A percentile compares a stretch with the other conserved stretches of the same genome.
Conservation (phyloP, 2,329 filamentous ascomycete genomes). For the Penicillium thymicola region DNA sequence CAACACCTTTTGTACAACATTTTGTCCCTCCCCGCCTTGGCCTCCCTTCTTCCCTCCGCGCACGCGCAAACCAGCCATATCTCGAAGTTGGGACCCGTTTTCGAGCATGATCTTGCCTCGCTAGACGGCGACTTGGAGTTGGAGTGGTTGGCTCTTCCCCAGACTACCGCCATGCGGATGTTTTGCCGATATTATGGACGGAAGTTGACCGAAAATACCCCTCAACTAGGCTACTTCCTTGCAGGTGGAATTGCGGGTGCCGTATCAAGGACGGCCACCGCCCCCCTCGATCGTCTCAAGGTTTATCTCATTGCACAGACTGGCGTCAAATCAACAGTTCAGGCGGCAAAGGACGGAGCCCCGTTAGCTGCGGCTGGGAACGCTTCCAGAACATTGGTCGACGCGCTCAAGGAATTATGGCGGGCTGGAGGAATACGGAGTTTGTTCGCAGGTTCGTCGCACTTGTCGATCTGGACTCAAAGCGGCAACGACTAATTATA, state of each 20-base stretch:
- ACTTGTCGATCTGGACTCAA: not conserved
- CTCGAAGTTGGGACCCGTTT: slow-evolving; percentile 24
- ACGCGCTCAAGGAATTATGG: slow-evolving; percentile 76
- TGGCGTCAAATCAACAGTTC: slow-evolving; percentile 56
- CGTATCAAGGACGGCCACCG: slow-evolving; percentile 90
- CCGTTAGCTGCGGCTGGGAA: slow-evolving; percentile 63
- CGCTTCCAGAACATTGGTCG: slow-evolving; percentile 65
- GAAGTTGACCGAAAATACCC: slow-evolving; percentile 47
- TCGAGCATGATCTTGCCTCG: slow-evolving; percentile 30
- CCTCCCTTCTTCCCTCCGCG: slow-evolving; percentile 32
- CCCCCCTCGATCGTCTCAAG: slow-evolving; percentile 93
- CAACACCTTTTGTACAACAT: slow-evolving; percentile 36
- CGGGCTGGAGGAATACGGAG: slow-evolving; percentile 80
- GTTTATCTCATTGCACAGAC: slow-evolving; percentile 96
- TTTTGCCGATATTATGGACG: slow-evolving; percentile 43
- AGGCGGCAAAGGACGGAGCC: slow-evolving; percentile 68
- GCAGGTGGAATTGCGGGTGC: slow-evolving; percentile 93
- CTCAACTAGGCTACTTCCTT: slow-evolving; percentile 76
- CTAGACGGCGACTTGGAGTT: slow-evolving; percentile 38
- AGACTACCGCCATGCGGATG: slow-evolving; percentile 44
- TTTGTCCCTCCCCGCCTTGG: slow-evolving; percentile 33
- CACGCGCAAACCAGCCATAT: slow-evolving; percentile 31
- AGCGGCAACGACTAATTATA: slow-evolving; percentile 18
- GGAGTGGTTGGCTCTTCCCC: slow-evolving; percentile 43
- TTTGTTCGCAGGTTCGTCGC: slow-evolving; percentile 80